Evolutionary conservation across 148 eudicot species (phyloP).

Genomic region (Chenopodium quinoa): DNA sequence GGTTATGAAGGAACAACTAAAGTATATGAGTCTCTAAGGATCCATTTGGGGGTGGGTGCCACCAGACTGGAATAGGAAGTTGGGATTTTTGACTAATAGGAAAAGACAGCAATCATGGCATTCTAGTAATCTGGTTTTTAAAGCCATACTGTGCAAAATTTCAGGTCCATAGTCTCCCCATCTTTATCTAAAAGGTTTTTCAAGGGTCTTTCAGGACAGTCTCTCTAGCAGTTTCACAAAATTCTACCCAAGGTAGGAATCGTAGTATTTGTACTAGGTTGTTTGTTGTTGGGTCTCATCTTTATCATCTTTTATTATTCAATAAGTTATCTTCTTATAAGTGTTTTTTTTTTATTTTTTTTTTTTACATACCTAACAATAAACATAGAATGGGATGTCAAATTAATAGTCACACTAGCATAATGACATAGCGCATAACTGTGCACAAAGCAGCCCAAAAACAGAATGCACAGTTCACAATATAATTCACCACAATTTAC

Average conservation of each 20-base stretch:
- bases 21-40: too few species aligned
- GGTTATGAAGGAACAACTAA: too few species aligned
- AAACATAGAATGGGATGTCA: not conserved
- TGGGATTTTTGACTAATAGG: too few species aligned
- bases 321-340: not conserved
- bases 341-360: too few species aligned
- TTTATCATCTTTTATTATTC: not conserved
- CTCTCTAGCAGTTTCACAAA: not conserved
- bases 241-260: not conserved
- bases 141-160: not conserved
- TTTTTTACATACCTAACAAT: not conserved
- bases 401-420: not conserved
- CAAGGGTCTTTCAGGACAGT: not conserved
- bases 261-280: not conserved
- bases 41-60: too few species aligned
- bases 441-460: not conserved
- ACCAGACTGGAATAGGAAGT: not conserved
- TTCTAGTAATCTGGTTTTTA: not conserved
- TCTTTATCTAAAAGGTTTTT: not conserved
- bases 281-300: not conserved
- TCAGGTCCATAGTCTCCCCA: not conserved
- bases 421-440: not conserved
- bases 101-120: not conserved
- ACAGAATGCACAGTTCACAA: not conserved
- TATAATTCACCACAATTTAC: not conserved